Evolutionary conservation across 2,329 filamentous ascomycete genomes (phyloP).

Genomic region (Penicillium sp.): DNA sequence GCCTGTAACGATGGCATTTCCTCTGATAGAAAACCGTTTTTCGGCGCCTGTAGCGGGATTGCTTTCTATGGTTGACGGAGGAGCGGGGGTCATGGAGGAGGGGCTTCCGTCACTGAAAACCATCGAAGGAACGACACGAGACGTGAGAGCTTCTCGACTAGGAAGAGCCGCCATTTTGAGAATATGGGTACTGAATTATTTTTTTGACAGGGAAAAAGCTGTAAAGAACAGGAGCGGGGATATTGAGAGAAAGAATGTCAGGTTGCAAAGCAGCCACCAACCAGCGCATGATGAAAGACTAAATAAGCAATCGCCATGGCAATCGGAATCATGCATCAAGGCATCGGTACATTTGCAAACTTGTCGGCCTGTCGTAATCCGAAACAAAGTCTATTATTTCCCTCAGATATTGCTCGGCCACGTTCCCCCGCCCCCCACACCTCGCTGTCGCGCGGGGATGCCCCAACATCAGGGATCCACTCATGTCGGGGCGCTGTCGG

Average conservation of each 20-base stretch:
- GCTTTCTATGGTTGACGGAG: not conserved
- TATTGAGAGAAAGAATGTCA: not conserved
- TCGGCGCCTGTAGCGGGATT: constrained; percentile 14
- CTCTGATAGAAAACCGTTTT: constrained; percentile 25
- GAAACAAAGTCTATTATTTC: no score
- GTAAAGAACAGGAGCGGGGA: not conserved
- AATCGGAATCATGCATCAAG: not conserved
- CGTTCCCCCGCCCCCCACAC: not conserved
- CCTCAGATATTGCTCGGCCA: no score
- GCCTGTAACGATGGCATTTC: constrained; percentile 59
- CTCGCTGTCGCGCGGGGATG: no score
- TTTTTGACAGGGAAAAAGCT: no score
- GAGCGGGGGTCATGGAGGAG: constrained; percentile 16
- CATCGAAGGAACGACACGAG: constrained; percentile 22
- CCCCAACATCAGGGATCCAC: not conserved
- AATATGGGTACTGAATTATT: not conserved
- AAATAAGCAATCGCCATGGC: not conserved
- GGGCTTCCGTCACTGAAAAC: constrained; percentile 22
- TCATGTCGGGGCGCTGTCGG: not conserved
- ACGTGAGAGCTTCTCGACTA: constrained; percentile 21
- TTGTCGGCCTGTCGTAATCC: not conserved
- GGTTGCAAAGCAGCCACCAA: not conserved
- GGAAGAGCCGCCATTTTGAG: constrained; percentile 16
- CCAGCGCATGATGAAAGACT: not conserved
- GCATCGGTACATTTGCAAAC: not conserved